Evolutionary conservation across 2,329 filamentous ascomycete species (phyloP).

Genomic region (Stachybotrys chartarum): DNA sequence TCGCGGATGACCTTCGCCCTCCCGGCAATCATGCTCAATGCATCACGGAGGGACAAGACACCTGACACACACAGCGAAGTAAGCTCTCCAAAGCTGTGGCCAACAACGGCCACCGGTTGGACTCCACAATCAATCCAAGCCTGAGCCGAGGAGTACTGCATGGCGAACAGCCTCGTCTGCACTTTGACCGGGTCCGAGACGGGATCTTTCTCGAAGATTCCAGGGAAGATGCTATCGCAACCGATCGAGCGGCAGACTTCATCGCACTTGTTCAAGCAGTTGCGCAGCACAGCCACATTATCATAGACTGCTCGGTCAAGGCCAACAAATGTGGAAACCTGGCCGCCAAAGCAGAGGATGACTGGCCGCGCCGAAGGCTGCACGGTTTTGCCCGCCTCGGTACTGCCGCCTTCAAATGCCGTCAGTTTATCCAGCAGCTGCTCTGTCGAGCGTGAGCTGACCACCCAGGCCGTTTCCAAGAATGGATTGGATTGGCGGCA

Average conservation of each 20-base stretch:
- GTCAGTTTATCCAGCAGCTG: too few relatives aligned
- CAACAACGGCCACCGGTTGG: conserved; percentile 14
- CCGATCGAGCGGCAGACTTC: conserved; percentile 7
- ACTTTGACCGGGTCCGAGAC: conserved; percentile 19
- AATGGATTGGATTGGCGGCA: too few relatives aligned
- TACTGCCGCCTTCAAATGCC: too few relatives aligned
- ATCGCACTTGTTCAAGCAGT: conserved; percentile 7
- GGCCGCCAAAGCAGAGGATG: conserved; percentile 24
- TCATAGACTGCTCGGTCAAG: conserved; percentile 23
- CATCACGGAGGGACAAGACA: conserved; percentile 18
- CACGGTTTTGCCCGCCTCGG: too few relatives aligned
- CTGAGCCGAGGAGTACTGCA: conserved; percentile 27
- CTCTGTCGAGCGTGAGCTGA: too few relatives aligned
- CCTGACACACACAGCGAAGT: conserved; percentile 14
- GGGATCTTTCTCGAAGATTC: conserved; percentile 18
- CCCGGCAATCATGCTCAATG: conserved; percentile 18
- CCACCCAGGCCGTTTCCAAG: too few relatives aligned
- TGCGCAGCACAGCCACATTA: conserved; percentile 10
- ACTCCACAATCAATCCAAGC: conserved; percentile 28
- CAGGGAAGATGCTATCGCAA: conserved; percentile 18
- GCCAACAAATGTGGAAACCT: conserved; percentile 19
- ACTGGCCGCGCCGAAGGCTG: conserved; percentile 13
- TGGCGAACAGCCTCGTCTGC: conserved; percentile 30
- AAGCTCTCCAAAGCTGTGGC: conserved; percentile 34
- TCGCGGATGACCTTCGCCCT: conserved; percentile 23